A percentile compares a stretch with the other conserved stretches of the same genome.
Conservation (phyloP, 495 filamentous ascomycete species). For the Xylaria telfairii region DNA sequence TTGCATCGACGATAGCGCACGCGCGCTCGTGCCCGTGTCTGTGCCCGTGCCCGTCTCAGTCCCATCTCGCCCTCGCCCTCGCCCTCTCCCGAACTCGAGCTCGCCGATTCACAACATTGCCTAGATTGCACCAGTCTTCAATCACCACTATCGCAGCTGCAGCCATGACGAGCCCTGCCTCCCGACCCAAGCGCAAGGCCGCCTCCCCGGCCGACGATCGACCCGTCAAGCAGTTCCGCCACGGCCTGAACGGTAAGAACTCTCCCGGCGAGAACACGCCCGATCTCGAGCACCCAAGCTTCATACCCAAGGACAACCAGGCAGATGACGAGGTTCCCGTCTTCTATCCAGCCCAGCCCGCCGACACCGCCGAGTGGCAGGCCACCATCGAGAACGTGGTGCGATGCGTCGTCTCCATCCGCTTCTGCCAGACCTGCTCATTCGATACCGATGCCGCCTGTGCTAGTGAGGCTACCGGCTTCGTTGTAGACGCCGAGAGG, state of each 20-base stretch:
- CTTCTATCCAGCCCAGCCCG: constrained; percentile 52
- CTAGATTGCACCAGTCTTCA: background rate
- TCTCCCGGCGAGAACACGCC: constrained; percentile 58
- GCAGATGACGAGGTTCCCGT: constrained; percentile 46
- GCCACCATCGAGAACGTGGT: constrained; percentile 93
- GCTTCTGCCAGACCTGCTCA: constrained; percentile 97
- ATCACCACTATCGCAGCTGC: constrained; percentile 20
- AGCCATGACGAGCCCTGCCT: constrained; percentile 45
- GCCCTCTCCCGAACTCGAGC: background rate
- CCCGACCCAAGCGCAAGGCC: constrained; percentile 59
- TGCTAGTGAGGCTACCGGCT: constrained; percentile 94
- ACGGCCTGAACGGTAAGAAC: constrained; percentile 48
- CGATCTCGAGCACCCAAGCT: constrained; percentile 37
- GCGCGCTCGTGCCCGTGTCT: background rate
- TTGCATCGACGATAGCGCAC: background rate
- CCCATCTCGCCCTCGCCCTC: background rate
- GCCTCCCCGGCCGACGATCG: constrained; percentile 46
- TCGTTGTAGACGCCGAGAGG: constrained; percentile 94
- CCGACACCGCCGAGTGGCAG: constrained; percentile 96
- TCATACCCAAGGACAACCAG: constrained; percentile 43
- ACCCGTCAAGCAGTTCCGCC: constrained; percentile 57
- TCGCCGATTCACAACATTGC: constrained; percentile 8
- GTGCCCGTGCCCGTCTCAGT: background rate
- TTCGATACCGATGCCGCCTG: constrained; percentile 96
- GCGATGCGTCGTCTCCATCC: constrained; percentile 91